A percentile compares a stretch with the other conserved stretches of the same genome.
phyloP scores from a whole-genome alignment of 208 protist species.

The Leishmania turanica region DNA sequence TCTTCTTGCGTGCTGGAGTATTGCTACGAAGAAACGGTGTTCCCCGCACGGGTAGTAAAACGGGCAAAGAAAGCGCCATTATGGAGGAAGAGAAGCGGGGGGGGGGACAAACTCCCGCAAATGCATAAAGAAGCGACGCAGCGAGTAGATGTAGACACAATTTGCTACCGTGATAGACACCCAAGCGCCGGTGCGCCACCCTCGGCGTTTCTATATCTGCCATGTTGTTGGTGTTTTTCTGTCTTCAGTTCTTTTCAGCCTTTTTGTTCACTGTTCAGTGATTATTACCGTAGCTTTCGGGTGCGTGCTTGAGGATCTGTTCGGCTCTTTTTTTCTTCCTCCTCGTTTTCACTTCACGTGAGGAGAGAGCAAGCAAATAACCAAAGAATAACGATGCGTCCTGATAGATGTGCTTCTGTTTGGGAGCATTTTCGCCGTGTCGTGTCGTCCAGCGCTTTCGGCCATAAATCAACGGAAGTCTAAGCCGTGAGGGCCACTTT shows the following conservation, averaged over 20 bases:
- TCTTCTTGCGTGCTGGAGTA: slow-evolving; percentile 6
- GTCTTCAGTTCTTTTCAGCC: not conserved
- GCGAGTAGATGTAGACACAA: slow-evolving; percentile 7
- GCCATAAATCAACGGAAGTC: not conserved
- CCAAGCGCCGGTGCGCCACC: not conserved
- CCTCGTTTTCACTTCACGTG: not conserved
- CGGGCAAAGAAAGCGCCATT: not conserved
- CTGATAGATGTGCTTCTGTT: not conserved
- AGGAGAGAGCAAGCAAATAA: not conserved
- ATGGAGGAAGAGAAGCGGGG: not conserved
- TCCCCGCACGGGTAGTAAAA: not conserved
- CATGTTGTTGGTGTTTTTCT: slow-evolving; percentile 5
- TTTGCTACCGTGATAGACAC: not conserved
- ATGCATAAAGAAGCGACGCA: not conserved
- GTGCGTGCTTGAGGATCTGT: slow-evolving; percentile 1
- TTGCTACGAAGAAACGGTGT: not conserved
- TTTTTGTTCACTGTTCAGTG: not conserved
- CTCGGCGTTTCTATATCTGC: slow-evolving; percentile 4
- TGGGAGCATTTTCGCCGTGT: not conserved
- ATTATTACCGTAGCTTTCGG: slow-evolving; percentile 3
- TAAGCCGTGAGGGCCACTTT: slow-evolving; percentile 3
- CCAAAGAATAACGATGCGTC: not conserved
- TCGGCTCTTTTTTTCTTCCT: slow-evolving; percentile 13
- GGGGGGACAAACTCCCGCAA: not conserved
- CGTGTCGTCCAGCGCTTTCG: not conserved